A percentile compares a stretch with the other conserved stretches of the same genome.
Evolutionary conservation across 768 basidiomycete genomes (phyloP).

Genomic region (Amanita rubescens): DNA sequence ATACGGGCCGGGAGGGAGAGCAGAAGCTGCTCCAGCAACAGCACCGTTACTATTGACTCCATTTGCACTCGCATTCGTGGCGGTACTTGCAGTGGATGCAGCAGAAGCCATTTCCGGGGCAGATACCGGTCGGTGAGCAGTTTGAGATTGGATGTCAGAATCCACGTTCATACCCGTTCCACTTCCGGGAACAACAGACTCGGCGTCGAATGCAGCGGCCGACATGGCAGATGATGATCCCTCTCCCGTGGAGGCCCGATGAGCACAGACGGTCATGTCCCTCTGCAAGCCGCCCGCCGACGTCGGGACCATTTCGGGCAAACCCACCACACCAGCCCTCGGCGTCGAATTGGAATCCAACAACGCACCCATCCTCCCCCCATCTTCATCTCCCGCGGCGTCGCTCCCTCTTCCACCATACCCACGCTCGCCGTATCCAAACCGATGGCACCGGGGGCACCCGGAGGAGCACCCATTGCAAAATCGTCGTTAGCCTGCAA

Average conservation of each 20-base stretch:
- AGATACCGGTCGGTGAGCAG: neutral
- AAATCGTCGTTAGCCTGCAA: slow-evolving; percentile 80
- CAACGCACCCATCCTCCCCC: slow-evolving; percentile 8
- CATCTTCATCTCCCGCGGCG: slow-evolving; percentile 12
- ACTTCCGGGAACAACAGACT: neutral
- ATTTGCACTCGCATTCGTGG: neutral
- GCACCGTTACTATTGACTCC: slow-evolving; percentile 5
- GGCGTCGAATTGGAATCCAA: slow-evolving; percentile 44
- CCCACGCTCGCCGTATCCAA: slow-evolving; percentile 1
- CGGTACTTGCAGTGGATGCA: neutral
- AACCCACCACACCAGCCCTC: slow-evolving; percentile 48
- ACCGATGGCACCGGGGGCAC: slow-evolving; percentile 64
- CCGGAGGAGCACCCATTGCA: slow-evolving; percentile 85
- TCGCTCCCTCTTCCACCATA: slow-evolving; percentile 30
- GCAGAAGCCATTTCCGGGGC: slow-evolving; percentile 1
- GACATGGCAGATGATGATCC: neutral
- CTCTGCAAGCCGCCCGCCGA: slow-evolving; percentile 15
- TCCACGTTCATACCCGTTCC: neutral
- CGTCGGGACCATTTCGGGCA: slow-evolving; percentile 29
- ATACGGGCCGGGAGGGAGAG: slow-evolving; percentile 51
- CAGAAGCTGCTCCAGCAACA: slow-evolving; percentile 7
- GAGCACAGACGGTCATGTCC: slow-evolving; percentile 20
- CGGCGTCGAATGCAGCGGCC: neutral
- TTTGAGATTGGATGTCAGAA: neutral
- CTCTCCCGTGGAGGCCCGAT: slow-evolving; percentile 3